Base-by-base conservation (phyloP, 2,329 filamentous ascomycete species). In the Hypocrella siamensis region DNA sequence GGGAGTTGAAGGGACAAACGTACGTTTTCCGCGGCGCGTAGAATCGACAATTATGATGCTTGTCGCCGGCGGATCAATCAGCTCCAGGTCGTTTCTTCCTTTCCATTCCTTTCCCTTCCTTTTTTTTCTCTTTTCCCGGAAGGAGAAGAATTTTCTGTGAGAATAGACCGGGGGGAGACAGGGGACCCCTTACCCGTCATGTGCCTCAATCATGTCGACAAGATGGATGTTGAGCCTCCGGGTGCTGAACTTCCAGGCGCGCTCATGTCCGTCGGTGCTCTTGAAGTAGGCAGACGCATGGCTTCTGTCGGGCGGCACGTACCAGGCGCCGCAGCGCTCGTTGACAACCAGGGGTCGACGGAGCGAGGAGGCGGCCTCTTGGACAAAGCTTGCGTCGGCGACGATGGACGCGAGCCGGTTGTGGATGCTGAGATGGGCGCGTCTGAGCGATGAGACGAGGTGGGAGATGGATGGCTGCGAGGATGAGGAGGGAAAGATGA, bases 271-370 rank as follows among this genome's bases (percentile, higher is more conserved):
- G 57, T 98, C 90, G 2, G 90, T 98, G 56, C 83, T 93, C 64
- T 98, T 98, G 58, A 96, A 98, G 56, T 96, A 98, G 19, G 79
- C 82, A 41, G 80, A 85, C 19, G 71, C 80, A 2, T 50, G 57
- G 54, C 88, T 90, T 17, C 47, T 46, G 6, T 53, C 53, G 0
- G 77, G 77, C 21, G 63, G 57, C 17, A 96, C 79, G 52, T 96
- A 96, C 90, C 90, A 98, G 54, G 82, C 88, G 1, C 90, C 90
- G 52, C 90, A 96, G 37, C 90, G 71, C 60, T 96, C 86, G 49
- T 98, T 98, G 19, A 88, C 85, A 11, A 96, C 63, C 2, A 96
- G 61, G 0, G 85, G 84, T 2, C 88, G 60, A 12, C n/a, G 14
- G 27, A 64, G 72, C 0, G 65, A 61, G 2, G 53, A 49, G 1